A percentile compares a stretch with the other conserved stretches of the same genome.
Evolutionary conservation across 352 stramenopile species (phyloP).

Genomic region (Phytopythium mirpurense): DNA sequence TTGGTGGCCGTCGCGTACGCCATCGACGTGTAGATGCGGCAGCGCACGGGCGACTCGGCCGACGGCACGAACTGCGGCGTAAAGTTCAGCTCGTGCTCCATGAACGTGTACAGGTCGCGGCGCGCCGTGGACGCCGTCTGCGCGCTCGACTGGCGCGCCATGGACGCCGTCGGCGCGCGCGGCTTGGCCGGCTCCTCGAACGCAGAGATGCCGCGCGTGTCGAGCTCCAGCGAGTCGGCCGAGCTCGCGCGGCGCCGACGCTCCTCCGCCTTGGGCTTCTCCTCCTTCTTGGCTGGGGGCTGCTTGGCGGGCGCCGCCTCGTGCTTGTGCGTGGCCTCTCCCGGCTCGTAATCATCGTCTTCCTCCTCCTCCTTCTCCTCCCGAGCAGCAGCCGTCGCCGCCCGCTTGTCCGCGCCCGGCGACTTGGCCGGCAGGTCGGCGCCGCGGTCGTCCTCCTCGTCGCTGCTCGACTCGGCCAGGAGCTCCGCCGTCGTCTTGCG

Average conservation of each 20-base stretch:
- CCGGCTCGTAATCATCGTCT: slow-evolving; percentile 14
- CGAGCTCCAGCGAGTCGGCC: slow-evolving; percentile 71
- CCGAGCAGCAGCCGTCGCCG: neutral
- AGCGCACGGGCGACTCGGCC: slow-evolving; percentile 81
- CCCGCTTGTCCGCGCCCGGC: slow-evolving; percentile 19
- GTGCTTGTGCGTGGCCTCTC: neutral
- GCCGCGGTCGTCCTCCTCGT: slow-evolving; percentile 52
- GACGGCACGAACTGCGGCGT: slow-evolving; percentile 83
- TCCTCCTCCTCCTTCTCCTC: slow-evolving; percentile 15
- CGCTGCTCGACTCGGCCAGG: slow-evolving; percentile 75
- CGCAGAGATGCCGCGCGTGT: slow-evolving; percentile 68
- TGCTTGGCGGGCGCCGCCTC: slow-evolving; percentile 13
- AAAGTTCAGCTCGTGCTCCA: slow-evolving; percentile 83
- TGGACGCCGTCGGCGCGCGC: slow-evolving; percentile 25
- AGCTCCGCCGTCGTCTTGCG: slow-evolving; percentile 69
- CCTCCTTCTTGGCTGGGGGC: slow-evolving; percentile 25
- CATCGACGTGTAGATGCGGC: slow-evolving; percentile 86
- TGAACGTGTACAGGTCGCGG: slow-evolving; percentile 84
- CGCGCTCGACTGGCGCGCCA: slow-evolving; percentile 20
- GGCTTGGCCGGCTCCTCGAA: slow-evolving; percentile 56
- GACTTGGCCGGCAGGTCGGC: slow-evolving; percentile 54
- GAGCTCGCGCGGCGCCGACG: slow-evolving; percentile 56
- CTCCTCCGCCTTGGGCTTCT: slow-evolving; percentile 34
- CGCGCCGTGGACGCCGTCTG: slow-evolving; percentile 44
- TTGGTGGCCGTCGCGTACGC: slow-evolving; percentile 85